Evolutionary conservation across 371 early-diverging fungal genomes (phyloP).

Genomic region (Globomyces sp.): DNA sequence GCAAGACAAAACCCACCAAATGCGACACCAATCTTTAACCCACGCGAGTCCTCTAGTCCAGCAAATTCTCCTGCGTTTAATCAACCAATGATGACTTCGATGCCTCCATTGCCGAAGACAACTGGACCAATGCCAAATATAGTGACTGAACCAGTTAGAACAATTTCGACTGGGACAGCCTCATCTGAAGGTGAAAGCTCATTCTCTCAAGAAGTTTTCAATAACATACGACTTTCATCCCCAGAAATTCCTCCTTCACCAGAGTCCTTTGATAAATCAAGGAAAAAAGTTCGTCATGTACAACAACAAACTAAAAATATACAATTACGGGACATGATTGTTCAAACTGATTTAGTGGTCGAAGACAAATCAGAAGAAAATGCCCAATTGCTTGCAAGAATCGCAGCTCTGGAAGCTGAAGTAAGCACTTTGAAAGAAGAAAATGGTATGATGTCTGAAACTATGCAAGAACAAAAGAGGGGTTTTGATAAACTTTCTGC

Average conservation of each 20-base stretch:
- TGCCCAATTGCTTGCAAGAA: slow-evolving; percentile 9
- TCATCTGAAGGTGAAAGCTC: neutral
- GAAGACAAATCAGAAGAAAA: slow-evolving; percentile 7
- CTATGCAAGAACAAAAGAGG: slow-evolving; percentile 27
- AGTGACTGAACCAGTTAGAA: neutral
- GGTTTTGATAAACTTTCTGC: slow-evolving; percentile 38
- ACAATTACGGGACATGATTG: slow-evolving; percentile 12
- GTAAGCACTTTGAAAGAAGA: slow-evolving; percentile 13
- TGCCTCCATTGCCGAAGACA: neutral
- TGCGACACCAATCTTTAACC: neutral
- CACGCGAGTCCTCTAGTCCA: neutral
- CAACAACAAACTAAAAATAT: slow-evolving; percentile 47
- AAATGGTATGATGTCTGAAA: slow-evolving; percentile 1
- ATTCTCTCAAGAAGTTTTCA: slow-evolving; percentile 4
- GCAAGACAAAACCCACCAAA: neutral
- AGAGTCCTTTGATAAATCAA: neutral
- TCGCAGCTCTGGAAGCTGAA: slow-evolving; percentile 23
- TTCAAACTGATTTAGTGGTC: slow-evolving; percentile 17
- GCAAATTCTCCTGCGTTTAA: neutral
- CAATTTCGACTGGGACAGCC: neutral
- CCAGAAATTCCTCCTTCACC: neutral
- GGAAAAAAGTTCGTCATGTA: slow-evolving; percentile 47
- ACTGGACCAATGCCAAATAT: neutral
- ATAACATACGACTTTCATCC: neutral
- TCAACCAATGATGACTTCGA: neutral